Base-by-base conservation (phyloP, 2,329 filamentous ascomycete species). In the Mollisiaceae sp. region DNA sequence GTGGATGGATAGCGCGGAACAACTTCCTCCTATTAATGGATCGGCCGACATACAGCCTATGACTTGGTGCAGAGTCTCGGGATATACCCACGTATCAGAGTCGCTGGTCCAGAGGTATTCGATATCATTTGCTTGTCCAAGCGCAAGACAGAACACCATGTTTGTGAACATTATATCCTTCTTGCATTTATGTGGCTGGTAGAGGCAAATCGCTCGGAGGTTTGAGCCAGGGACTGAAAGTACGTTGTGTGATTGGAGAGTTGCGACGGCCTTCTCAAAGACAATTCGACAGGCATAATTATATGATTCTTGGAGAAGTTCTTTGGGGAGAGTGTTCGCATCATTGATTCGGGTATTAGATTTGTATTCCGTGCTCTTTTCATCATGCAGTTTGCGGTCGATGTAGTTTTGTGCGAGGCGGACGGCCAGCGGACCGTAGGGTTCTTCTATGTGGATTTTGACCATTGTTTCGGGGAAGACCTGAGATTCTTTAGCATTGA, bases 161-260 rank as follows among this genome's bases (percentile, higher is more conserved):
- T 75, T 72, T 6, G 76, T 77, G 59, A 79, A 79, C 76, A 79
- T 78, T 56, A 79, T 76, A 8, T 74, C 77, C 54, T 79, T 79
- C 66, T 79, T 79, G 72, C 77, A 76, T 66, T 75, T 67, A 59
- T 79, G 77, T 2, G 76, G 77, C 66, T 79, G 77, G 36, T 72
- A 73, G 18, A 79, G 63, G 60, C 76, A 78, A 14, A 78, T 68
- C 11, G 65, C 55, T 43, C 47, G 58, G 1, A 69, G 60, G 32
- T 61, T 64, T 0, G 55, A 47, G 22, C 41, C 41, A 4, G 54
- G n/a, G 12, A 54, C 18, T 4, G 60, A 36, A 11, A 67, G 54
- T 9, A 62, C 67, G 15, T 62, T 59, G 50, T 69, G 65, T 41
- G 67, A 56, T 12, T 60, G 59, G 4, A 69, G 54, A 4, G 57